Percentiles rank a stretch among this genome's conserved stretches.
Evolutionary conservation across 1,139 yeast species (phyloP).

Genomic region (Yamadazyma trypodendri): DNA sequence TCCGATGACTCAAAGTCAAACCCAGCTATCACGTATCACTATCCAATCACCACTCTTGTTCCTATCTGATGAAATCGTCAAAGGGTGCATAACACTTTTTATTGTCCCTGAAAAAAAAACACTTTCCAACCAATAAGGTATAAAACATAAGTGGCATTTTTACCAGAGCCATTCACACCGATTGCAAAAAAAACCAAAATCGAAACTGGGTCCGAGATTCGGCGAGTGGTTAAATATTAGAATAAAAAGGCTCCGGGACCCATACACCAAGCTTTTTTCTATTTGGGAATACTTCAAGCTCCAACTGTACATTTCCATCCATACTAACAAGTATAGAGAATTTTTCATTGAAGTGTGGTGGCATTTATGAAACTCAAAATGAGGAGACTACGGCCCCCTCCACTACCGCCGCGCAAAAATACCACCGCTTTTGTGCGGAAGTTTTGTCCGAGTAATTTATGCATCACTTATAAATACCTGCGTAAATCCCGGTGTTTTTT

Average conservation of each 20-base stretch:
- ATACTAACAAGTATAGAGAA: no score
- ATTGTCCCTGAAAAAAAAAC: neutral
- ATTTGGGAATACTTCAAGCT: no score
- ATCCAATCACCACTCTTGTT: conserved; percentile 1
- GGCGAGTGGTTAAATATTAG: neutral
- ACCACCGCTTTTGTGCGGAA: neutral
- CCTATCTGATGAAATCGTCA: no score
- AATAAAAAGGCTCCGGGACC: neutral
- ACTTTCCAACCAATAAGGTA: neutral
- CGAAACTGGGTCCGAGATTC: conserved; percentile 5
- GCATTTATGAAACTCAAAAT: neutral
- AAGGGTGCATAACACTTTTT: neutral
- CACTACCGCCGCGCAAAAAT: no score
- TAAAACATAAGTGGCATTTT: conserved; percentile 10
- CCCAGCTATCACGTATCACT: neutral
- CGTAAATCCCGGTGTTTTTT: neutral
- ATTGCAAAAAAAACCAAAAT: conserved; percentile 3
- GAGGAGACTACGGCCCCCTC: no score
- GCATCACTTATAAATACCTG: neutral
- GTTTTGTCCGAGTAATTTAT: neutral
- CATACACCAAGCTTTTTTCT: no score
- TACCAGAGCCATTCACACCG: conserved; percentile 1
- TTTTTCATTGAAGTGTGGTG: neutral
- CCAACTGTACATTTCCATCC: no score
- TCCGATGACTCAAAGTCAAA: no score